Percentiles rank a stretch among this genome's conserved stretches.
Conservation (phyloP, 768 basidiomycete genomes). For the Calocybe cyanea region DNA sequence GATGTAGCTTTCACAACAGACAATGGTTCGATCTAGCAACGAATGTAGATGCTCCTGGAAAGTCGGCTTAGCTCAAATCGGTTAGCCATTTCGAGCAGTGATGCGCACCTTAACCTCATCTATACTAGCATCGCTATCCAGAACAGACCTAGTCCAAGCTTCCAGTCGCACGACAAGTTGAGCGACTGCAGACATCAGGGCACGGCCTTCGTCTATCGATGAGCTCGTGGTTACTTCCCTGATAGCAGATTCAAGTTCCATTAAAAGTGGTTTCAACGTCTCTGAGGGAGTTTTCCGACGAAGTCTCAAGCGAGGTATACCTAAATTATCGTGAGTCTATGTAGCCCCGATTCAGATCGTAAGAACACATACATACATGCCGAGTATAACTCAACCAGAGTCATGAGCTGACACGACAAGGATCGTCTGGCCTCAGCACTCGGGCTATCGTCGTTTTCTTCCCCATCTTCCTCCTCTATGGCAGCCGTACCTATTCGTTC, state of each 20-base stretch:
- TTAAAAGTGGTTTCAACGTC: conserved; percentile 37
- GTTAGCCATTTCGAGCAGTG: background rate
- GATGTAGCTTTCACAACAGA: conserved; percentile 33
- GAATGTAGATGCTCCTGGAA: conserved; percentile 22
- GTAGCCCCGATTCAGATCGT: background rate
- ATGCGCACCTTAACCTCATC: conserved; percentile 26
- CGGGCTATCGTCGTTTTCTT: conserved; percentile 26
- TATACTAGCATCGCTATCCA: conserved; percentile 19
- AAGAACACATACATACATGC: conserved; percentile 27
- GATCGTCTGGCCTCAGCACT: conserved; percentile 20
- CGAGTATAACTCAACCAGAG: conserved; percentile 35
- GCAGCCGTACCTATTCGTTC: conserved; percentile 30
- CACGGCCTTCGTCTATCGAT: conserved; percentile 28
- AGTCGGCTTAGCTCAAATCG: no score
- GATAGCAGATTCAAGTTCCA: conserved; percentile 31
- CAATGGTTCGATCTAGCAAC: conserved; percentile 33
- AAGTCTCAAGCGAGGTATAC: conserved; percentile 41
- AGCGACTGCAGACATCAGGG: conserved; percentile 25
- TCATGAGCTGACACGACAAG: conserved; percentile 28
- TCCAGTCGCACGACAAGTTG: conserved; percentile 22
- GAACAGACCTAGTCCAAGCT: conserved; percentile 27
- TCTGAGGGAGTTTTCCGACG: conserved; percentile 39
- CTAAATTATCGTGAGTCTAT: conserved; percentile 19
- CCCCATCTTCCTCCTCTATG: conserved; percentile 20
- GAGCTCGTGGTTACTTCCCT: conserved; percentile 20